Conservation (phyloP, 306 rosid genomes). For the Vigna reflexopilosa region DNA sequence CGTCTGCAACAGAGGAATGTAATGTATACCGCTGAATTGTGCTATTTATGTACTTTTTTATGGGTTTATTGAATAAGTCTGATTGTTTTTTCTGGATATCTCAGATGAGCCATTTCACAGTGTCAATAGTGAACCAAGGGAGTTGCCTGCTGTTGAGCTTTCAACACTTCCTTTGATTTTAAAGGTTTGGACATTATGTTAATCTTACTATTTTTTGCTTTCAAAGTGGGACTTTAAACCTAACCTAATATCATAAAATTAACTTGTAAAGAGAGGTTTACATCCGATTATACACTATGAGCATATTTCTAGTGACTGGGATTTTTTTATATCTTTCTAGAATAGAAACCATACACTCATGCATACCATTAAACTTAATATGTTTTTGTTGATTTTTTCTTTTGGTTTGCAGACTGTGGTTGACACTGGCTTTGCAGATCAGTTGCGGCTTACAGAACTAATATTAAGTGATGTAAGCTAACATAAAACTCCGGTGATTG, state of each 20-base stretch:
- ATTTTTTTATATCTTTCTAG: not conserved
- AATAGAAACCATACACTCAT: not conserved
- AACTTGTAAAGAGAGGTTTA: no score
- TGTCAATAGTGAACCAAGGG: constrained; percentile 82
- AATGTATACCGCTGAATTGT: not conserved
- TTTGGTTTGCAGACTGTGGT: constrained; percentile 70
- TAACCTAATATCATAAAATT: no score
- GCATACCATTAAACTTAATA: not conserved
- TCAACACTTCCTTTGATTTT: constrained; percentile 86
- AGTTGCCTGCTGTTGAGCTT: constrained; percentile 86
- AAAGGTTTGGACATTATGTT: constrained; percentile 64
- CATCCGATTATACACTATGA: no score
- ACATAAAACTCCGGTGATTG: constrained; percentile 34
- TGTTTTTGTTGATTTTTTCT: constrained; percentile 31
- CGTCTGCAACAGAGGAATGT: not conserved
- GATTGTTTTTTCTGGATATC: constrained; percentile 33
- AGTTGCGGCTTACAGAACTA: constrained; percentile 82
- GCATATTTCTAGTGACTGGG: no score
- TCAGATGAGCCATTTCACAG: constrained; percentile 82
- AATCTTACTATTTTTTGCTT: not conserved
- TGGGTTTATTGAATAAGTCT: constrained; percentile 23
- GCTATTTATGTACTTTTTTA: constrained; percentile 6
- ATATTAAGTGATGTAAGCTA: constrained; percentile 86
- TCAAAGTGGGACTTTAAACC: no score
- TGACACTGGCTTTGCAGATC: constrained; percentile 91